Evolutionary conservation across 2,329 filamentous ascomycete species (phyloP).

Genomic region (Phialocephala subalpina): DNA sequence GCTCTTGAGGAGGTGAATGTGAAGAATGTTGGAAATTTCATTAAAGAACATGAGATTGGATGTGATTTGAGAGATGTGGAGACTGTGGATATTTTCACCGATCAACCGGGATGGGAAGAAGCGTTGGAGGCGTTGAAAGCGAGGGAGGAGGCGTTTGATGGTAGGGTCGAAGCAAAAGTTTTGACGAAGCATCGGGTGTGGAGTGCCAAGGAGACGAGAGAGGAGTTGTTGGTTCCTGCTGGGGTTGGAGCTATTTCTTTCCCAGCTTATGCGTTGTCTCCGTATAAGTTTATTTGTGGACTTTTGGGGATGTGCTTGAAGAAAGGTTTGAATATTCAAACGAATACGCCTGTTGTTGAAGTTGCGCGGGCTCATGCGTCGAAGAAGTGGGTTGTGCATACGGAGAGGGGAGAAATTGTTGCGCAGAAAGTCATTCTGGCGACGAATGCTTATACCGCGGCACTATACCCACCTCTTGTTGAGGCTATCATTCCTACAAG

Average conservation of each 20-base stretch:
- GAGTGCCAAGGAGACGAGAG: slow-evolving; percentile 50
- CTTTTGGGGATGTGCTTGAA: slow-evolving; percentile 32
- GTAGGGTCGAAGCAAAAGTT: slow-evolving; percentile 44
- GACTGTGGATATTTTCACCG: slow-evolving; percentile 46
- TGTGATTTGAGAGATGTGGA: slow-evolving; percentile 53
- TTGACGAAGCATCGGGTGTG: slow-evolving; percentile 55
- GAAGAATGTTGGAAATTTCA: slow-evolving; percentile 61
- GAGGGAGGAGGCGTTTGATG: slow-evolving; percentile 49
- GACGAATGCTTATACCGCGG: slow-evolving; percentile 60
- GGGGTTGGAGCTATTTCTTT: slow-evolving; percentile 31
- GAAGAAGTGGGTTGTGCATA: slow-evolving; percentile 50
- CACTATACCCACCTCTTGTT: slow-evolving; percentile 51
- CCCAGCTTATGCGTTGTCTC: slow-evolving; percentile 49
- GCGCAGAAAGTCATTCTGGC: slow-evolving; percentile 55
- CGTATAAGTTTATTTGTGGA: slow-evolving; percentile 35
- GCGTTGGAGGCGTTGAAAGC: slow-evolving; percentile 46
- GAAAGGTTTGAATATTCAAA: slow-evolving; percentile 38
- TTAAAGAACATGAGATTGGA: slow-evolving; percentile 53
- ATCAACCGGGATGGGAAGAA: slow-evolving; percentile 36
- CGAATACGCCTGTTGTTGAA: slow-evolving; percentile 37
- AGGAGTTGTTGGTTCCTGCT: slow-evolving; percentile 22
- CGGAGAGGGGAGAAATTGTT: slow-evolving; percentile 50
- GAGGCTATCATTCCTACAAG: slow-evolving; percentile 54
- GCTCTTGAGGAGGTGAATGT: slow-evolving; percentile 62
- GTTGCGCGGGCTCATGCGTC: slow-evolving; percentile 24